Conservation (phyloP, 352 stramenopile species). For the Pythium dissotocum region DNA sequence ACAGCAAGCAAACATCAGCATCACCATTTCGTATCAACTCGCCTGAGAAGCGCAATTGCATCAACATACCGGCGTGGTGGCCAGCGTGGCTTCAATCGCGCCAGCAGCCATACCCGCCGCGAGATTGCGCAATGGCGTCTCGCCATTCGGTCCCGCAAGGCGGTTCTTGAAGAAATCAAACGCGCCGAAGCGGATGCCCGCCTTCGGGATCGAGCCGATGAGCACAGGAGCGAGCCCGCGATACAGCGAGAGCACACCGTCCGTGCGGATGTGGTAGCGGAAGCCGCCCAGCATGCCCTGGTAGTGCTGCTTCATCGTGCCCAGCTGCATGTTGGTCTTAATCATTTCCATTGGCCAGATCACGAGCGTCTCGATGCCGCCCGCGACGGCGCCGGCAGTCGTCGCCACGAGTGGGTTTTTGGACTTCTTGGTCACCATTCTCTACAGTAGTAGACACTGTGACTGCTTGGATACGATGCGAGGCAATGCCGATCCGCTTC, state of each 20-base stretch:
- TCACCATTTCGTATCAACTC: not conserved
- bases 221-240: slow-evolving; percentile 93
- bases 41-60: not conserved
- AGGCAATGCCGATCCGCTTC: no score
- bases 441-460: not conserved
- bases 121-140: slow-evolving; percentile 91
- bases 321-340: slow-evolving; percentile 93
- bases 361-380: slow-evolving; percentile 85
- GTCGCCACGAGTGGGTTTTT: slow-evolving; percentile 84
- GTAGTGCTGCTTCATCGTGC: slow-evolving; percentile 78
- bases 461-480: not conserved
- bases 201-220: slow-evolving; percentile 95
- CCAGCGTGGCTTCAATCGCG: slow-evolving; percentile 89
- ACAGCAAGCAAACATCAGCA: not conserved
- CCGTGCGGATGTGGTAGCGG: slow-evolving; percentile 65
- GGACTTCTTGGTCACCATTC: slow-evolving; percentile 50
- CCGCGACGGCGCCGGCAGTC: slow-evolving; percentile 83
- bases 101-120: slow-evolving; percentile 92
- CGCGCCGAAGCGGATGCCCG: slow-evolving; percentile 95
- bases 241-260: slow-evolving; percentile 87
- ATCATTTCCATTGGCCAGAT: slow-evolving; percentile 95
- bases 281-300: slow-evolving; percentile 74
- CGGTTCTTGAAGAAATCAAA: slow-evolving; percentile 90
- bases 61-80: slow-evolving; percentile 88
- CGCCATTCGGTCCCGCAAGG: slow-evolving; percentile 89